phyloP scores from a whole-genome alignment of 441 rosid genomes.

The Arabidopsis hybrid region DNA sequence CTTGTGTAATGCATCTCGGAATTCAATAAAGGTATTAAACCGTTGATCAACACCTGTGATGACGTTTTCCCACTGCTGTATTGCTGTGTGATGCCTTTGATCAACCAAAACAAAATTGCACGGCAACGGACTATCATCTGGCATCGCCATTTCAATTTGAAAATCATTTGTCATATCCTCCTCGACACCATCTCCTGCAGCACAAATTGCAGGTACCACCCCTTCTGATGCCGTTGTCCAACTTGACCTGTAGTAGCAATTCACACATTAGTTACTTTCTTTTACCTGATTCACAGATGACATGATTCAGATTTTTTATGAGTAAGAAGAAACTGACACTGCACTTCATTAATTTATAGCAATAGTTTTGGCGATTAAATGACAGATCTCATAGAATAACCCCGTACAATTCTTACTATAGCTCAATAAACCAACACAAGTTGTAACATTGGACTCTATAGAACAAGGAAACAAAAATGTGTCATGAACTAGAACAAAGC shows the following conservation, averaged over 20 bases:
- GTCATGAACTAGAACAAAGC: constrained; percentile 2
- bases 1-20: constrained; percentile 86
- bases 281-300: neutral
- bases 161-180: constrained; percentile 46
- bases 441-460: neutral
- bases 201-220: constrained; percentile 50
- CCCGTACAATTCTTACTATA: neutral
- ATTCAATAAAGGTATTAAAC: constrained; percentile 72
- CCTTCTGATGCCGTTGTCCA: constrained; percentile 69
- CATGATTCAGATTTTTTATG: neutral
- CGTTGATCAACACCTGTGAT: constrained; percentile 92
- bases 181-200: constrained; percentile 50
- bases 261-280: constrained; percentile 26
- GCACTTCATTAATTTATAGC: neutral
- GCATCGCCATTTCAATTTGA: constrained; percentile 49
- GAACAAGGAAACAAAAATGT: neutral
- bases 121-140: constrained; percentile 49
- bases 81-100: constrained; percentile 59
- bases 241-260: constrained; percentile 63
- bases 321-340: neutral
- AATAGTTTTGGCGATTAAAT: neutral
- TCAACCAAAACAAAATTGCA: constrained; percentile 46
- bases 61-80: constrained; percentile 77
- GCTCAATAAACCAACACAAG: constrained; percentile 5
- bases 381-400: neutral